Evolutionary conservation across 2,329 filamentous ascomycete genomes (phyloP), one percentile per base, ranked within the genome.

Genomic region (Dactylellina sp.): DNA sequence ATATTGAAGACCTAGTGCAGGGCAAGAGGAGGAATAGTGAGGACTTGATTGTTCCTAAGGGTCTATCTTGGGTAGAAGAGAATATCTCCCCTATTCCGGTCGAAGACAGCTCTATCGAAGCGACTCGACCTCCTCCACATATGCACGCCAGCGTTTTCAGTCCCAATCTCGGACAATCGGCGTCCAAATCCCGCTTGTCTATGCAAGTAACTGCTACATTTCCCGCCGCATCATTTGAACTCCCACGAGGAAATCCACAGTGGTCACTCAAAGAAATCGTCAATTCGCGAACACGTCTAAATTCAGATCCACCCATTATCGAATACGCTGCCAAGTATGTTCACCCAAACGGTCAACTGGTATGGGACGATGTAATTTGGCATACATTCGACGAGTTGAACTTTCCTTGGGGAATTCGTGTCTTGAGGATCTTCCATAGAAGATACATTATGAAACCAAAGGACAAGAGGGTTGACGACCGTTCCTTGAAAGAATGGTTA

Each of bases 221-320:
- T 18, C 60, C 68, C 7, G 7, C 44, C 5, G 46, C n/a, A 1
- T 72, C 68, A 9, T 72, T 55, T 37, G 47, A 61, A 20, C 40
- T 53, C 2, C 52, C 60, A 3, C 3, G 14, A 4, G 68, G 60
- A 7, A 65, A 65, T 32, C 68, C 53, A 11, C 46, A 61, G n/a
- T 72, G 68, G 68, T 72, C 68, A 0, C 50, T 72, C 16, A 56
- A 52, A 24, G 40, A 56, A n/a, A 61, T 72, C 9, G 25, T 61
- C 14, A 32, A 60, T 16, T 65, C 60, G 24, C 60, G 60, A 5
- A 55, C n/a, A 16, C 46, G 11, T 14, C 16, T 16, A 0, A 16
- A 2, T n/a, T 47, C 28, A 7, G 44, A 40, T 1, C 37, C 59
- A 1, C 46, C 6, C 20, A 20, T 35, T 24, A 28, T 72, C n/a